Evolutionary conservation across 352 stramenopile species (phyloP).

Genomic region (Salisapilia sapeloensis): DNA sequence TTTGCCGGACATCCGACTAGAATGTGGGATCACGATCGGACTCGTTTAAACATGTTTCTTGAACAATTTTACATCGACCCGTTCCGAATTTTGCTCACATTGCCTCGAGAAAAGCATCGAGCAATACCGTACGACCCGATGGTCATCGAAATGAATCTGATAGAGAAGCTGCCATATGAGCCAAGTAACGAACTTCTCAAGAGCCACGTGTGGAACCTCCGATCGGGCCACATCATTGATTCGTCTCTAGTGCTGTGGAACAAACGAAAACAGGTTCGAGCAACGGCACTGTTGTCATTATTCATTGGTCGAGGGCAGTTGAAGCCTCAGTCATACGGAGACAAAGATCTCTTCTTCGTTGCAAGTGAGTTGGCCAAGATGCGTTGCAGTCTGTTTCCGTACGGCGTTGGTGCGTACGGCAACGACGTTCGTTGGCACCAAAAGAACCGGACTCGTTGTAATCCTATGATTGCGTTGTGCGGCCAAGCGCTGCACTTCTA

Average conservation of each 20-base stretch:
- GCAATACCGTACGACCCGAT: no score
- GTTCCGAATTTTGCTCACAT: no score
- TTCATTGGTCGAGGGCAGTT: slow-evolving; percentile 27
- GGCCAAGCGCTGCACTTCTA: slow-evolving; percentile 41
- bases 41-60: no score
- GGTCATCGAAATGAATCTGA: no score
- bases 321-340: slow-evolving; percentile 29
- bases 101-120: no score
- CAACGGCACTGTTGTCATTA: slow-evolving; percentile 37
- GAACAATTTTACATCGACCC: no score
- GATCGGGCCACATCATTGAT: slow-evolving; percentile 47
- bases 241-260: slow-evolving; percentile 63
- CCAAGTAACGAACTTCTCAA: slow-evolving; percentile 33
- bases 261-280: slow-evolving; percentile 42
- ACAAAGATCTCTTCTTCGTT: slow-evolving; percentile 71
- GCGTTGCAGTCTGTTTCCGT: slow-evolving; percentile 48
- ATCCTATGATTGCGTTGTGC: no score
- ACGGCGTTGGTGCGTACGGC: slow-evolving; percentile 31
- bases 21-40: no score
- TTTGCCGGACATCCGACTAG: no score
- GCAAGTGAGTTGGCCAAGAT: slow-evolving; percentile 51
- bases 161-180: slow-evolving; percentile 11
- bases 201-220: slow-evolving; percentile 50
- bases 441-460: slow-evolving; percentile 8
- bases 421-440: slow-evolving; percentile 14